Percentiles rank a stretch among this genome's conserved stretches.
phyloP scores from a whole-genome alignment of 139 green algal genomes.

The Ettlia oleoabundans region DNA sequence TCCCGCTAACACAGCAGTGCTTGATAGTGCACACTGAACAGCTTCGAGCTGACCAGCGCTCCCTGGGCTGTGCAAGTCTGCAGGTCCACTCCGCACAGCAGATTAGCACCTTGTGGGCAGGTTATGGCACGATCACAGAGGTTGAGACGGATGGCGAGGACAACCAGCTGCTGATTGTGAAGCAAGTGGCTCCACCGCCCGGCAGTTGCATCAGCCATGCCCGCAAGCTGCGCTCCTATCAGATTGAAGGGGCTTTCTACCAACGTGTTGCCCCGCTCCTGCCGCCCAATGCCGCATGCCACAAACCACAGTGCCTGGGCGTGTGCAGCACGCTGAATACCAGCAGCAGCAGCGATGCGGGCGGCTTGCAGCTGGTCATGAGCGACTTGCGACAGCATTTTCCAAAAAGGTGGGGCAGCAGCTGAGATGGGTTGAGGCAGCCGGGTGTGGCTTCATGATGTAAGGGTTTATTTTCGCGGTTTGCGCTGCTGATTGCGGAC shows the following conservation, averaged over 20 bases:
- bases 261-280: constrained; percentile 13
- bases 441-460: no score
- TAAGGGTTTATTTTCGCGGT: no score
- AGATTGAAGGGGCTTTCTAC: constrained; percentile 48
- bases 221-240: constrained; percentile 28
- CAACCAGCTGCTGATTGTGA: neutral
- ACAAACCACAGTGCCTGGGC: constrained; percentile 16
- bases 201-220: neutral
- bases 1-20: no score
- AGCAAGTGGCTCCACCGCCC: constrained; percentile 8
- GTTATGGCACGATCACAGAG: constrained; percentile 20
- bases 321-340: constrained; percentile 19
- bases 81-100: neutral
- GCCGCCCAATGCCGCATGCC: neutral
- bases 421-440: no score
- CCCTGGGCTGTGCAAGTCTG: neutral
- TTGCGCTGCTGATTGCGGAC: no score
- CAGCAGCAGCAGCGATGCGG: neutral
- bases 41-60: no score
- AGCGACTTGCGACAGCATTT: constrained; percentile 25
- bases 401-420: no score
- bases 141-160: constrained; percentile 2
- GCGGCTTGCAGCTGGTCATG: constrained; percentile 39
- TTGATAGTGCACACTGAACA: no score
- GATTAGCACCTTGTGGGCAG: constrained; percentile 20